Percentiles rank a stretch among this genome's conserved stretches.
These are phyloP conservation scores for Nakazawaea molendinolei DNA, from an alignment of 805 yeast species.

Conservation along the genomic window DNA sequence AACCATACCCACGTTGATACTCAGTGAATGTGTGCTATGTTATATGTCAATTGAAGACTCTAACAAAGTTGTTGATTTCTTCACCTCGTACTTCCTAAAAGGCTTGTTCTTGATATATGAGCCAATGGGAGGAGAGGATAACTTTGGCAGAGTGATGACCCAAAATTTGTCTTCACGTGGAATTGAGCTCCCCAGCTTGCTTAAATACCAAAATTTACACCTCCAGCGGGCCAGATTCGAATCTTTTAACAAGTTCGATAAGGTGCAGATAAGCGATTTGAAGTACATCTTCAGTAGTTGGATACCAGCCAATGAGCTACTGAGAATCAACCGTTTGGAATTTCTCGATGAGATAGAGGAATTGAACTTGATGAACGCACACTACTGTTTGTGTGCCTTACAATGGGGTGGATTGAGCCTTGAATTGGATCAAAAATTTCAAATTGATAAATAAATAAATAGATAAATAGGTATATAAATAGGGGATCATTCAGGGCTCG, in stretches of 20 bases:
- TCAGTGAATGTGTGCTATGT: constrained; percentile 76
- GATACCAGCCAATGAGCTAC: constrained; percentile 33
- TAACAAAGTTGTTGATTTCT: constrained; percentile 34
- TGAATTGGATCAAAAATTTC: not conserved
- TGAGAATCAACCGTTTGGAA: constrained; percentile 48
- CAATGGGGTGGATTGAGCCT: constrained; percentile 18
- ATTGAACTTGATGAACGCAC: constrained; percentile 50
- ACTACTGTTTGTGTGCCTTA: constrained; percentile 41
- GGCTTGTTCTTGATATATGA: constrained; percentile 50
- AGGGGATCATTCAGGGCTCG: constrained; percentile 1
- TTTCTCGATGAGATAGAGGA: constrained; percentile 75
- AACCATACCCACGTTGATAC: constrained; percentile 47
- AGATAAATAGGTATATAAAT: constrained; percentile 4
- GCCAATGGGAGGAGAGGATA: constrained; percentile 56
- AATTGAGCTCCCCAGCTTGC: constrained; percentile 51
- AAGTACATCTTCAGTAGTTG: constrained; percentile 33
- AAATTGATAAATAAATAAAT: constrained; percentile 4
- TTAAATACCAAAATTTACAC: constrained; percentile 40
- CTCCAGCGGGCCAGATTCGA: constrained; percentile 32
- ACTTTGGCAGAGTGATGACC: constrained; percentile 66
- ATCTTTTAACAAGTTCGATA: constrained; percentile 14
- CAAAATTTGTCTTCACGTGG: constrained; percentile 56
- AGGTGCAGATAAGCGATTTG: constrained; percentile 37
- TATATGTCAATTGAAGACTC: constrained; percentile 51
- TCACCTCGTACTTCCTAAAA: constrained; percentile 23